A percentile compares a stretch with the other conserved stretches of the same genome.
phyloP scores from a whole-genome alignment of 352 stramenopile genomes.

The Globisporangium radiosum region DNA sequence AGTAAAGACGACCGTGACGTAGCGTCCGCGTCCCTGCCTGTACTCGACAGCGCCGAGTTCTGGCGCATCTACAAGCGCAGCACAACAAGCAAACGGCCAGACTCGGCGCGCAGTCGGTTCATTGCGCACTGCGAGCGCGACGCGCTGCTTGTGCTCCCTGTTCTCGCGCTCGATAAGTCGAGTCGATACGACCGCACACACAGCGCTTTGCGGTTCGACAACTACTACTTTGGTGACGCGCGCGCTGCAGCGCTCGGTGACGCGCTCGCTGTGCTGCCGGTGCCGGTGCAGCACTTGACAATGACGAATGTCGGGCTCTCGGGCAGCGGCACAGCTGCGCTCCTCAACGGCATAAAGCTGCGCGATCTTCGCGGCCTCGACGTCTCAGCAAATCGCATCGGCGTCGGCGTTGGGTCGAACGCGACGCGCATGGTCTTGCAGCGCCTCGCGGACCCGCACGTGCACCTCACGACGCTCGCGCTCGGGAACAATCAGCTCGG shows the following conservation, averaged over 20 bases:
- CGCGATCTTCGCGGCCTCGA: constrained; percentile 52
- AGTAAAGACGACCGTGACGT: too few species aligned
- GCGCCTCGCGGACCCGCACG: constrained; percentile 41
- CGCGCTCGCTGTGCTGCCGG: constrained; percentile 46
- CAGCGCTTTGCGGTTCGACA: constrained; percentile 48
- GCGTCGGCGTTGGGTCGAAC: constrained; percentile 20
- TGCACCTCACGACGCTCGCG: constrained; percentile 56
- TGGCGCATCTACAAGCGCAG: constrained; percentile 54
- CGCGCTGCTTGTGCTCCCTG: constrained; percentile 56
- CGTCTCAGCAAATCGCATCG: constrained; percentile 57
- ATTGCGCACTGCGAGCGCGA: constrained; percentile 48
- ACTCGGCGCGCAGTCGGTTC: constrained; percentile 52
- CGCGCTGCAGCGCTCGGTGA: constrained; percentile 53
- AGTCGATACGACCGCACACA: constrained; percentile 33
- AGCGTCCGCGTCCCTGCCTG: not conserved
- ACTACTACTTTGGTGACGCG: constrained; percentile 74
- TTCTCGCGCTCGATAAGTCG: constrained; percentile 48
- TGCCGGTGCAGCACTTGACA: constrained; percentile 48
- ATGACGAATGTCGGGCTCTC: constrained; percentile 72
- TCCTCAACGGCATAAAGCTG: constrained; percentile 48
- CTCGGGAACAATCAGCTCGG: constrained; percentile 69
- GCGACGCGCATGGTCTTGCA: constrained; percentile 49
- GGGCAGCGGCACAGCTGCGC: constrained; percentile 41
- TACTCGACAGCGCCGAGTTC: constrained; percentile 26
- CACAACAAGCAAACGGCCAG: constrained; percentile 28